These are phyloP conservation scores for Lactarius evosmus DNA, from an alignment of 768 basidiomycete genomes.

Conservation along the genomic window DNA sequence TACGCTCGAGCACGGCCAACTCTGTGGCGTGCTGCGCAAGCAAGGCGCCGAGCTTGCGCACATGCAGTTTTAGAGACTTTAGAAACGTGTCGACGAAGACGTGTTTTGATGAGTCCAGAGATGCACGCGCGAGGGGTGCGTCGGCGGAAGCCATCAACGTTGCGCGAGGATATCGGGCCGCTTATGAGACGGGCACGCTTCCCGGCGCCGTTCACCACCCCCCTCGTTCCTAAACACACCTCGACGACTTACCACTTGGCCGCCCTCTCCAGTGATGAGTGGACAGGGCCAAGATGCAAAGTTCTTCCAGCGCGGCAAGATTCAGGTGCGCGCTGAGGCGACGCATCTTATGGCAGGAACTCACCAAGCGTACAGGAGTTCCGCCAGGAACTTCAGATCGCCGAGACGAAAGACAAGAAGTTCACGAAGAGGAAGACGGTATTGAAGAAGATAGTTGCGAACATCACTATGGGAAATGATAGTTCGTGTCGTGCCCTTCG, in stretches of 20 bases:
- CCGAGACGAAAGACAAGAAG: slow-evolving; percentile 96
- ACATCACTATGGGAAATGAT: slow-evolving; percentile 99
- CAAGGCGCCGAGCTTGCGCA: slow-evolving; percentile 50
- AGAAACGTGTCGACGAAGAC: slow-evolving; percentile 51
- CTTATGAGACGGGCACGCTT: not conserved
- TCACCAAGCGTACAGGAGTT: slow-evolving; percentile 59
- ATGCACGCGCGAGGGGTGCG: slow-evolving; percentile 17
- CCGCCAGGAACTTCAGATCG: slow-evolving; percentile 84
- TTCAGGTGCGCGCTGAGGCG: slow-evolving; percentile 56
- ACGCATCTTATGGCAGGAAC: slow-evolving; percentile 15
- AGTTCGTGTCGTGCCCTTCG: slow-evolving; percentile 55
- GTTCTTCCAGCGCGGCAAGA: slow-evolving; percentile 89
- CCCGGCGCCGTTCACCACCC: not conserved
- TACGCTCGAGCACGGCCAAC: slow-evolving; percentile 55
- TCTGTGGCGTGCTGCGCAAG: slow-evolving; percentile 48
- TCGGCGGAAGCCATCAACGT: slow-evolving; percentile 27
- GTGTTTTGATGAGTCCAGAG: slow-evolving; percentile 32
- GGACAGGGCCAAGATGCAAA: slow-evolving; percentile 78
- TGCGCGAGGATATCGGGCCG: not conserved
- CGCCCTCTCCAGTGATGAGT: slow-evolving; percentile 37
- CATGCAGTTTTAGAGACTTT: slow-evolving; percentile 54
- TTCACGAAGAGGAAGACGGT: slow-evolving; percentile 90
- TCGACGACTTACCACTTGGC: not conserved
- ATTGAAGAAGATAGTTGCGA: slow-evolving; percentile 96
- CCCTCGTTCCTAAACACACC: not conserved